These are phyloP conservation scores for Pseudogymnoascus sp. DNA, from an alignment of 2,329 filamentous ascomycete species.

Conservation along the genomic window DNA sequence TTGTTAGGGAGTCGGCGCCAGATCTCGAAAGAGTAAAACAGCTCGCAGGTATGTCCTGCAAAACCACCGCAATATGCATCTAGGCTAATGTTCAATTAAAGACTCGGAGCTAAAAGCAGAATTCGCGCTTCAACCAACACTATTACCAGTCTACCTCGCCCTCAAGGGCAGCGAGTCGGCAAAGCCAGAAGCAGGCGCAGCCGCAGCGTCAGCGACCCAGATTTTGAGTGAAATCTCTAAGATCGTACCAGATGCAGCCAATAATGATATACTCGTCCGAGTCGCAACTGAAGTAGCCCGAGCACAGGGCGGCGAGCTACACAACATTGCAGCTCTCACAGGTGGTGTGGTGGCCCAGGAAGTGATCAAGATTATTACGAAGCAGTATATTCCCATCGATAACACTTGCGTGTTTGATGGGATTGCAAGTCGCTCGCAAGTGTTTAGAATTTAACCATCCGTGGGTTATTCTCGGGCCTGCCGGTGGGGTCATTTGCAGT, in stretches of 20 bases:
- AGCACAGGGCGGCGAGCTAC: conserved; percentile 75
- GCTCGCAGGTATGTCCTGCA: background rate
- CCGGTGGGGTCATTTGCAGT: background rate
- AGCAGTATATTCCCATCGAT: conserved; percentile 65
- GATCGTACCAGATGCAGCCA: conserved; percentile 40
- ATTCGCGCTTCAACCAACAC: conserved; percentile 45
- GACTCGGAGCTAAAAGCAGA: conserved; percentile 13
- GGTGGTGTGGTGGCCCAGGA: conserved; percentile 97
- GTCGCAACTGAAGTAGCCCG: conserved; percentile 63
- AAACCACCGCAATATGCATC: conserved; percentile 6
- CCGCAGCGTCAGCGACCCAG: conserved; percentile 41
- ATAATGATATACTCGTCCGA: conserved; percentile 44
- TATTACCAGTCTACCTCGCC: conserved; percentile 63
- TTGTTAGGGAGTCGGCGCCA: conserved; percentile 50
- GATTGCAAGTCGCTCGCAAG: background rate
- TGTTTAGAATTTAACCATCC: background rate
- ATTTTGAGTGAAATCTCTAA: conserved; percentile 44
- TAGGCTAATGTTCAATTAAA: conserved; percentile 11
- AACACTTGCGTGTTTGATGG: conserved; percentile 67
- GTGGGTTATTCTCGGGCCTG: background rate
- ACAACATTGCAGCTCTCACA: conserved; percentile 81
- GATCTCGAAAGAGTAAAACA: background rate
- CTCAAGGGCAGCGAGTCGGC: conserved; percentile 47
- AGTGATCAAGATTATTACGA: conserved; percentile 79
- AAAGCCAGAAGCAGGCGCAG: conserved; percentile 16